A percentile compares a stretch with the other conserved stretches of the same genome.
Conservation (phyloP, 1,284 basidiomycete genomes). For the Trichosporon ovoides region DNA sequence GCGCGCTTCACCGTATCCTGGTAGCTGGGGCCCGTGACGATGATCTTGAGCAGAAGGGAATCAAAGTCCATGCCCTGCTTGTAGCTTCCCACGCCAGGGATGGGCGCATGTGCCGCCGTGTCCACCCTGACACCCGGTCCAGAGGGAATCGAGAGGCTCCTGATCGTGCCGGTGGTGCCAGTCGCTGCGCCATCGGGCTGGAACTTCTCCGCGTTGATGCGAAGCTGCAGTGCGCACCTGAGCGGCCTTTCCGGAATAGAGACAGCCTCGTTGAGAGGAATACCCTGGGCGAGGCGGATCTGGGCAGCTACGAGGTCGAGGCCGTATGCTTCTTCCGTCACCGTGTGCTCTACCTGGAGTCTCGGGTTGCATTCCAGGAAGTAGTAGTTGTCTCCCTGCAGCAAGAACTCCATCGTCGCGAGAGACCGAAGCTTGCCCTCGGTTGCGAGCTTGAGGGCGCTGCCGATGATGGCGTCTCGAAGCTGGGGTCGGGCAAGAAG, state of each 20-base stretch:
- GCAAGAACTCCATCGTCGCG: conserved; percentile 21
- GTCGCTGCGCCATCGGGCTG: conserved; percentile 13
- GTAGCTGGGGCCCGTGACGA: conserved; percentile 13
- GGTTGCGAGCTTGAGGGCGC: conserved; percentile 14
- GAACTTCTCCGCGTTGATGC: conserved; percentile 20
- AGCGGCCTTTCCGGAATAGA: not conserved
- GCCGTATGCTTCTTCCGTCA: conserved; percentile 21
- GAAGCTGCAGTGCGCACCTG: conserved; percentile 19
- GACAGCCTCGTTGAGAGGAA: conserved; percentile 7
- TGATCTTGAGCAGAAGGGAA: conserved; percentile 22
- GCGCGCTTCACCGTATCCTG: conserved; percentile 8
- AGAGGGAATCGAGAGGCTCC: conserved; percentile 3
- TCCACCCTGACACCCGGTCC: conserved; percentile 19
- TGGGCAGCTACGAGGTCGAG: conserved; percentile 20
- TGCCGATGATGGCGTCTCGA: conserved; percentile 12
- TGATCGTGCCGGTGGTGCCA: conserved; percentile 14
- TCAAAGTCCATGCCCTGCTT: conserved; percentile 20
- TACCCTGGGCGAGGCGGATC: conserved; percentile 18
- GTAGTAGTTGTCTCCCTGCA: conserved; percentile 12
- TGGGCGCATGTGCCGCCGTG: conserved; percentile 19
- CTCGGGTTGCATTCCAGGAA: conserved; percentile 24
- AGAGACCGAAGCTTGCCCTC: conserved; percentile 18
- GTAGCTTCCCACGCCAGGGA: conserved; percentile 9
- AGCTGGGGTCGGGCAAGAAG: conserved; percentile 7
- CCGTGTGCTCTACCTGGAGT: conserved; percentile 23